Base-by-base conservation (phyloP, 1,284 basidiomycete species). In the Tilletia horrida region DNA sequence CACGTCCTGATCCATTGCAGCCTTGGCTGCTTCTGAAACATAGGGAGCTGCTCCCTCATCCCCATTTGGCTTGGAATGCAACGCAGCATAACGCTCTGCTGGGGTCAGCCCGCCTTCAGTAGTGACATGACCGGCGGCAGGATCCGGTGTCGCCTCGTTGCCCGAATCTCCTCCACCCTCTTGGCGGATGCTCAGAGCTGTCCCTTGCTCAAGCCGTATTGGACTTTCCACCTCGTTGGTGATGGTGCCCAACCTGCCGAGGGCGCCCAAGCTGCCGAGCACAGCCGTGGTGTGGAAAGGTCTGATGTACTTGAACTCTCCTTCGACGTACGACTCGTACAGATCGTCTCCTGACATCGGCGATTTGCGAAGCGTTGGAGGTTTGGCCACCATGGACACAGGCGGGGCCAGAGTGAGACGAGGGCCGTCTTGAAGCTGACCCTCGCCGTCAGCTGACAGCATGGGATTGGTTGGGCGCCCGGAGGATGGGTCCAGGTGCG, bases 281-380 rank as follows among this genome's bases (percentile, higher is more conserved):
- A 25, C 52, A 18, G 52, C 25, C 8, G 47, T 25, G 23, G 47
- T 25, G 13, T 25, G 27, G 50, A 52, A 25, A 13, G 55, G 29
- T 29, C 31, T 59, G 27, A 59, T 29, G 31, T 31, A 59, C 31
- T 59, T 59, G 29, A 59, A 59, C 29, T 59, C 55, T 25, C 55
- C 55, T 6, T 59, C 55, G 55, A 59, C 55, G 16, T 59, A 59
- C 11, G 29, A 35, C 13, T 31, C 55, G 55, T 35, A n/a, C 55
- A 35, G 13, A 7, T 59, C 55, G 29, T 59, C 55, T 18, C 25
- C 50, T 6, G 55, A 59, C 55, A 59, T 35, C 27, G 55, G 31
- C 29, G 55, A 59, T 27, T 59, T 59, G 55, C 55, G 55, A 9
- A 59, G 25, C 27, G 29, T 59, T 25, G 55, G 55, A 25, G 35